Evolutionary conservation across 305 asterid genomes (phyloP).

Genomic region (Fraxinus angustifolia): DNA sequence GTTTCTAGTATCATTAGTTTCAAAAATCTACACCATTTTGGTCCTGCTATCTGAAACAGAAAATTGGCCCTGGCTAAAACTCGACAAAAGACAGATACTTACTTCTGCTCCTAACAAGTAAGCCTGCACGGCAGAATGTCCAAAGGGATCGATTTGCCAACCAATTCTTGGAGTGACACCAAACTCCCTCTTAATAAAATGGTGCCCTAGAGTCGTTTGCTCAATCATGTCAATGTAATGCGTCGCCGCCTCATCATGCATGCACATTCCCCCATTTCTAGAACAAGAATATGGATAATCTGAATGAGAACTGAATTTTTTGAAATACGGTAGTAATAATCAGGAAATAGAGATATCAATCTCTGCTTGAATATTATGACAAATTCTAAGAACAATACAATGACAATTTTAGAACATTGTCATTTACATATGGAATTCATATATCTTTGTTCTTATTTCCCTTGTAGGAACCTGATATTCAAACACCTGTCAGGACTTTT

Average conservation of each 20-base stretch:
- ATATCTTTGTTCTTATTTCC: neutral
- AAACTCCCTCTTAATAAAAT: conserved; percentile 56
- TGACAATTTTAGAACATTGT: neutral
- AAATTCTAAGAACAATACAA: neutral
- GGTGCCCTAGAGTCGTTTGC: conserved; percentile 79
- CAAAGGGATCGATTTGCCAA: conserved; percentile 94
- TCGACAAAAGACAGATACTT: neutral
- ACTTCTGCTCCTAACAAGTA: conserved; percentile 90
- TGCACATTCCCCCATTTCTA: conserved; percentile 89
- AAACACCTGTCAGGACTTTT: neutral
- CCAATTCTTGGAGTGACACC: conserved; percentile 68
- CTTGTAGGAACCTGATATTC: neutral
- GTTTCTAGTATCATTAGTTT: neutral
- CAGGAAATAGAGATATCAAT: neutral
- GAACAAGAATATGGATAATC: neutral
- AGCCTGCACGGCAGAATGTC: conserved; percentile 87
- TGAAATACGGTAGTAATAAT: neutral
- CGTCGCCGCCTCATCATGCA: conserved; percentile 90
- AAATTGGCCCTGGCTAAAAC: neutral
- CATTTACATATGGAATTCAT: neutral
- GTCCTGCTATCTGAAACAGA: neutral
- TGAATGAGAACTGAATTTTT: neutral
- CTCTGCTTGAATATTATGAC: neutral
- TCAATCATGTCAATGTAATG: conserved; percentile 85
- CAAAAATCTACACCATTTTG: neutral